Base-by-base conservation (phyloP, 805 yeast genomes). In the Tetrapisispora fleetii region DNA sequence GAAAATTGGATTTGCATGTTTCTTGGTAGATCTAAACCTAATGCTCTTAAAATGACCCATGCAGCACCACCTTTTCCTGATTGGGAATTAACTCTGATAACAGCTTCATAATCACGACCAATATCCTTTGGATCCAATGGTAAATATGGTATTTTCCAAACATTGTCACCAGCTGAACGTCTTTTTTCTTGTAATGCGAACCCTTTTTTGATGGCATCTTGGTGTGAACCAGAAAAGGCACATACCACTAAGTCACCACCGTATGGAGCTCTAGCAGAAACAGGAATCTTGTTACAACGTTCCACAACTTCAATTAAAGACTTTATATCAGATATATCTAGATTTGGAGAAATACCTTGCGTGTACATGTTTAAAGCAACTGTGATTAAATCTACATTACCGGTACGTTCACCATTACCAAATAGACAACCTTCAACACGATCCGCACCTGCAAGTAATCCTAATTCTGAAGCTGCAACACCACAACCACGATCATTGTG, bases 81-180 rank as follows among this genome's bases (percentile, higher is more conserved):
- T 68, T 85, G 95, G 13, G 93, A 85, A 68, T 85, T 85, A 64
- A 85, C 93, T 62, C 95, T 79, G 57, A 85, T 85, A 48, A 86
- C 85, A n/a, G 95, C 93, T 67, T 86, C 95, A 69, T 86, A 86
- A n/a, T 83, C 83, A 65, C 93, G 78, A 46, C 95, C 95, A 58
- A 85, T 81, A 64, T 86, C 95, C 56, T 77, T 73, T 42, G 95
- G 95, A 62, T 85, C 95, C 60, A 86, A 73, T 28, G 95, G 95
- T 56, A 85, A 74, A 68, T 85, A 85, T 18, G 95, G 95, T 50
- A 85, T 72, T 57, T 76, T 72, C 95, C 95, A 85, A 46, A 63
- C 65, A 40, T 68, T 68, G 17, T 37, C 37, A 47, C 70, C 68
- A 14, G 65, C 64, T 27, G 65, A 63, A 40, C 66, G 60, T 40